These are phyloP conservation scores for Santalum album DNA, from an alignment of 164 flowering plant species.

Conservation along the genomic window DNA sequence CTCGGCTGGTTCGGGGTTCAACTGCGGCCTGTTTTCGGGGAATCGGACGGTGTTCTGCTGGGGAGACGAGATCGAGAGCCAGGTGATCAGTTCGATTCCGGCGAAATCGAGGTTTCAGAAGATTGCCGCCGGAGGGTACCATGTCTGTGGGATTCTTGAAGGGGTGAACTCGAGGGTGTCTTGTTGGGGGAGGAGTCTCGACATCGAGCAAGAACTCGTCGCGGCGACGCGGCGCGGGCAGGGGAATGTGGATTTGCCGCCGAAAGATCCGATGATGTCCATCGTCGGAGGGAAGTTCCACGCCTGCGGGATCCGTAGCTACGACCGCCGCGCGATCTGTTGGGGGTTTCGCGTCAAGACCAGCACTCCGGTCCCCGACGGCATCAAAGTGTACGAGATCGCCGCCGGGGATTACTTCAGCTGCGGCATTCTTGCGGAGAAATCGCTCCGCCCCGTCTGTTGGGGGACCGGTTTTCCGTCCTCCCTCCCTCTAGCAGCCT, in stretches of 20 bases:
- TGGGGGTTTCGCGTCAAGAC: conserved; percentile 65
- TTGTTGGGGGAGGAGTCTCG: conserved; percentile 89
- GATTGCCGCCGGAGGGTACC: conserved; percentile 90
- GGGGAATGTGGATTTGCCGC: conserved; percentile 53
- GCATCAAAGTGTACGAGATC: conserved; percentile 50
- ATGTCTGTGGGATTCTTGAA: conserved; percentile 79
- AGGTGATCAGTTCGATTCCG: conserved; percentile 54
- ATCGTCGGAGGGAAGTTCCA: conserved; percentile 88
- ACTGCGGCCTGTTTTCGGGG: conserved; percentile 69
- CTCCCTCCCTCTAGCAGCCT: conserved; percentile 68
- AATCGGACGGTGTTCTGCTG: conserved; percentile 73
- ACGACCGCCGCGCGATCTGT: conserved; percentile 56
- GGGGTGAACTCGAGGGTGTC: conserved; percentile 39
- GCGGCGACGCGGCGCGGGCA: conserved; percentile 14
- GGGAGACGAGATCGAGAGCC: conserved; percentile 84
- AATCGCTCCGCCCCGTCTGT: conserved; percentile 56
- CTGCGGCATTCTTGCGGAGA: conserved; percentile 67
- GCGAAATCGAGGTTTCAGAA: conserved; percentile 37
- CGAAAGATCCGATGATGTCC: conserved; percentile 46
- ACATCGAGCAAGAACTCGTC: conserved; percentile 38
- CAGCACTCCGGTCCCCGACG: conserved; percentile 58
- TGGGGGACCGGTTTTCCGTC: conserved; percentile 82
- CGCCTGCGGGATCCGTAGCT: conserved; percentile 77
- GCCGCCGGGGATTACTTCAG: conserved; percentile 94
- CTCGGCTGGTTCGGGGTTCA: conserved; percentile 85